phyloP scores from a whole-genome alignment of 2,329 filamentous ascomycete genomes.

The Karstenula rhodostoma region DNA sequence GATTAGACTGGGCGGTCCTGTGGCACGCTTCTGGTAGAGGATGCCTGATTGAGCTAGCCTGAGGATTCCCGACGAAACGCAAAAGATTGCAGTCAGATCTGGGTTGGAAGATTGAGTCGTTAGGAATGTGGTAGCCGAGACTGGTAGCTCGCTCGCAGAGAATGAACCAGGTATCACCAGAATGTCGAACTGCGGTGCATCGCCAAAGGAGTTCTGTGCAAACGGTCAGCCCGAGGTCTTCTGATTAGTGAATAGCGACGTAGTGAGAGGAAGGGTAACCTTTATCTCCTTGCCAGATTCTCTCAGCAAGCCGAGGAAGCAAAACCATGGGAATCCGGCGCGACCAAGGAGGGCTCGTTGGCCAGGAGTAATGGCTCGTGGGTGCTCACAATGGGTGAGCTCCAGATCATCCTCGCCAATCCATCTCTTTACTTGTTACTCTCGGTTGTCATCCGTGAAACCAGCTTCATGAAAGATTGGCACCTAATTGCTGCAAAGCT shows the following conservation, averaged over 20 bases:
- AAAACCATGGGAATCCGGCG: slow-evolving; percentile 45
- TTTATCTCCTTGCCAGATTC: slow-evolving; percentile 49
- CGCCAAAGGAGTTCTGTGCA: slow-evolving; percentile 43
- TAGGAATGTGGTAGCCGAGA: slow-evolving; percentile 36
- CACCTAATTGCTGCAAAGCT: not conserved
- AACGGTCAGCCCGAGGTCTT: slow-evolving; percentile 27
- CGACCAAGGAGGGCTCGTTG: slow-evolving; percentile 42
- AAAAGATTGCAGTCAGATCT: slow-evolving; percentile 38
- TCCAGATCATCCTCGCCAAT: not conserved
- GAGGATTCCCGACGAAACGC: slow-evolving; percentile 42
- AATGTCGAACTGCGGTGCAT: slow-evolving; percentile 47
- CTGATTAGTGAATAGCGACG: slow-evolving; percentile 2
- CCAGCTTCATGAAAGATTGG: not conserved
- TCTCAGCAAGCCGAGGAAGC: slow-evolving; percentile 38
- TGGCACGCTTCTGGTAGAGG: slow-evolving; percentile 35
- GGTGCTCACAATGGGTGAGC: slow-evolving; percentile 12
- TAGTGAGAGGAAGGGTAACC: slow-evolving; percentile 36
- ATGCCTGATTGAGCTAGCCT: slow-evolving; percentile 39
- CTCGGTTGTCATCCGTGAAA: not conserved
- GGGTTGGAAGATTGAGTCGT: slow-evolving; percentile 34
- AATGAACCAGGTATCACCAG: slow-evolving; percentile 46
- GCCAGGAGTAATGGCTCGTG: slow-evolving; percentile 39
- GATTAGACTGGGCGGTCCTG: slow-evolving; percentile 38
- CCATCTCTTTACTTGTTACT: not conserved
- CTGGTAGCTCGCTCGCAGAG: slow-evolving; percentile 30